A percentile compares a stretch with the other conserved stretches of the same genome.
Conservation (phyloP, 2,329 filamentous ascomycete genomes). For the Seiridium unicorne region DNA sequence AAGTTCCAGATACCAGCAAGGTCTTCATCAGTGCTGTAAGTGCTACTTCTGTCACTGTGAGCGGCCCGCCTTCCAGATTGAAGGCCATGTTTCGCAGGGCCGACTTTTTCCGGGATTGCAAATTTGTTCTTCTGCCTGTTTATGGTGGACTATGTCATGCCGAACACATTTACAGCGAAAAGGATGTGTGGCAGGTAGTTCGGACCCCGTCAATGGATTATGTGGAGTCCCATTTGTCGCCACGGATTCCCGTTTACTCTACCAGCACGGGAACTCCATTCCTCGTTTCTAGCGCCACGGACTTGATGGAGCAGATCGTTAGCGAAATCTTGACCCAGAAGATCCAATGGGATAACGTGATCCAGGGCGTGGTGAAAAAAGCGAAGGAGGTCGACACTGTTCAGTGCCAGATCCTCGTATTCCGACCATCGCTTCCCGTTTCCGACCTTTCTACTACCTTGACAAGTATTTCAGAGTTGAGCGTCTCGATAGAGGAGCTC, state of each 20-base stretch:
- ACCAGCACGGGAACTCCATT: no score
- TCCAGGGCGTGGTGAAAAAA: conserved; percentile 18
- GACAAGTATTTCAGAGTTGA: neutral
- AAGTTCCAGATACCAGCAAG: conserved; percentile 26
- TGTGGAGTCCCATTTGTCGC: neutral
- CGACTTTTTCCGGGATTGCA: conserved; percentile 28
- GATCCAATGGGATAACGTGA: conserved; percentile 28
- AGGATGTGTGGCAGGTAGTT: conserved; percentile 18
- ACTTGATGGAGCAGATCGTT: neutral
- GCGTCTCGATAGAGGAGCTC: neutral
- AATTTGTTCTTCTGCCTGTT: conserved; percentile 31
- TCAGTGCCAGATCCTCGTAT: conserved; percentile 20
- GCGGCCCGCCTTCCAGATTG: conserved; percentile 33
- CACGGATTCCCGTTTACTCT: no score
- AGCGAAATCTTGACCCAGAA: conserved; percentile 26
- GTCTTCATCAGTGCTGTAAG: conserved; percentile 38
- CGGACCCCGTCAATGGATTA: neutral
- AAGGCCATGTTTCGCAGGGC: conserved; percentile 24
- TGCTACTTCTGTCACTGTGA: conserved; percentile 32
- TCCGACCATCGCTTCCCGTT: conserved; percentile 24
- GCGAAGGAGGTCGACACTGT: conserved; percentile 11
- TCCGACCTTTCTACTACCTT: conserved; percentile 22
- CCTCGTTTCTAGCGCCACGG: no score
- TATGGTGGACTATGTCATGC: conserved; percentile 39
- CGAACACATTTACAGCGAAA: conserved; percentile 33